Evolutionary conservation across 192 early-diverging fungal genomes (phyloP).

Genomic region (Chytriomyces sp.): DNA sequence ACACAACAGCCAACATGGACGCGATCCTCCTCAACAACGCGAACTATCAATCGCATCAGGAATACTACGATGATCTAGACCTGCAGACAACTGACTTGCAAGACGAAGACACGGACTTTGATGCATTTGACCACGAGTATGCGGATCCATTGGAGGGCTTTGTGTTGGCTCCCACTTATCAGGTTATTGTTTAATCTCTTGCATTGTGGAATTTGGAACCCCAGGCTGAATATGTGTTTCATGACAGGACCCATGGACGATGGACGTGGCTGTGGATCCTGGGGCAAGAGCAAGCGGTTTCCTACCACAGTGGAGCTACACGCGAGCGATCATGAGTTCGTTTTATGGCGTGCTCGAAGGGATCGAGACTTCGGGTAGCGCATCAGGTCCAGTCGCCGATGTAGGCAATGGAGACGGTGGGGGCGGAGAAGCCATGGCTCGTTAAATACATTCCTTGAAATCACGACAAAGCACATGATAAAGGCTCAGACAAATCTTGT

Average conservation of each 20-base stretch:
- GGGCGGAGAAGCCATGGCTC: not conserved
- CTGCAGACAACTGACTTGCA: not conserved
- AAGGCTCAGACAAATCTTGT: not conserved
- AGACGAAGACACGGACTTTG: slow-evolving; percentile 39
- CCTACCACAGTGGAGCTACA: slow-evolving; percentile 22
- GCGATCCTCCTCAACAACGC: slow-evolving; percentile 26
- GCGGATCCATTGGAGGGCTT: slow-evolving; percentile 35
- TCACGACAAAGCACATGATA: too few relatives aligned
- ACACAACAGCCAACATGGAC: slow-evolving; percentile 7
- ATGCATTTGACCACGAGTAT: slow-evolving; percentile 59
- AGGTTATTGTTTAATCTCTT: slow-evolving; percentile 44
- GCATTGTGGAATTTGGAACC: slow-evolving; percentile 49
- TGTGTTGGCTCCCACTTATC: slow-evolving; percentile 18
- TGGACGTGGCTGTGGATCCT: slow-evolving; percentile 1
- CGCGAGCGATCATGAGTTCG: slow-evolving; percentile 18
- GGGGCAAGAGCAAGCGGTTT: slow-evolving; percentile 10
- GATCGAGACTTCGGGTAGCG: not conserved
- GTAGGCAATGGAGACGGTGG: not conserved
- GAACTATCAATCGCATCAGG: slow-evolving; percentile 4
- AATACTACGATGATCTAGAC: slow-evolving; percentile 22
- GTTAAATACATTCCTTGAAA: too few relatives aligned
- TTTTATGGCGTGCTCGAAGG: slow-evolving; percentile 30
- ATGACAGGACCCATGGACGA: slow-evolving; percentile 23
- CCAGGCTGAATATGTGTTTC: not conserved
- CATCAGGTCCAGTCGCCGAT: not conserved